phyloP scores from a whole-genome alignment of 2,329 filamentous ascomycete species.

The Ilyonectria destructans region DNA sequence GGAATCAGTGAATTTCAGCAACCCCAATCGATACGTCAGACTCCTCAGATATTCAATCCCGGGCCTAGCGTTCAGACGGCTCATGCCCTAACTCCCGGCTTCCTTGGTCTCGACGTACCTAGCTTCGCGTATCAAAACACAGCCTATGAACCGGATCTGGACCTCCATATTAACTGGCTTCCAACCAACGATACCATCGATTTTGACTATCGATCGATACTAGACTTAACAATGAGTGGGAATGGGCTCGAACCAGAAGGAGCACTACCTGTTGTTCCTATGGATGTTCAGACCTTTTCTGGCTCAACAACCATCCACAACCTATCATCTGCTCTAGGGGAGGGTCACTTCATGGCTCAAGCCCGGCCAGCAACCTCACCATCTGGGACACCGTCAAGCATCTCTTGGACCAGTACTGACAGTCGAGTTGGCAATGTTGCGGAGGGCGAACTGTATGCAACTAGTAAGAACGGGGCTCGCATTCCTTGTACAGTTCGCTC shows the following conservation, averaged over 20 bases:
- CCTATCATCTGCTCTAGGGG: background rate
- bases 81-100: background rate
- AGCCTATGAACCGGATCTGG: slow-evolving; percentile 33
- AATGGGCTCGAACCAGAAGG: background rate
- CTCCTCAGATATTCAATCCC: background rate
- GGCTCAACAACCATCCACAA: background rate
- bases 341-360: background rate
- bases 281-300: background rate
- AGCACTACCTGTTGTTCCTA: background rate
- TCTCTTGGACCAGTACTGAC: slow-evolving; percentile 17
- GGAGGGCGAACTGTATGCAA: slow-evolving; percentile 38
- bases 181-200: slow-evolving; percentile 42
- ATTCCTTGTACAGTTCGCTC: slow-evolving; percentile 38
- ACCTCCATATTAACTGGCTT: slow-evolving; percentile 48
- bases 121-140: slow-evolving; percentile 24
- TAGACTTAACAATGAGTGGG: slow-evolving; percentile 2
- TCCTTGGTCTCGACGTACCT: slow-evolving; percentile 11
- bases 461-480: slow-evolving; percentile 39
- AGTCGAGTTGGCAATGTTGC: slow-evolving; percentile 1
- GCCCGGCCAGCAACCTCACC: background rate
- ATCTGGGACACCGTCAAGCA: slow-evolving; percentile 33
- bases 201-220: slow-evolving; percentile 43
- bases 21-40: background rate
- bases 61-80: background rate
- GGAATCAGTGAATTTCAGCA: slow-evolving; percentile 1